Evolutionary conservation across 2,329 filamentous ascomycete genomes (phyloP).

Genomic region (Diaporthe amygdali): DNA sequence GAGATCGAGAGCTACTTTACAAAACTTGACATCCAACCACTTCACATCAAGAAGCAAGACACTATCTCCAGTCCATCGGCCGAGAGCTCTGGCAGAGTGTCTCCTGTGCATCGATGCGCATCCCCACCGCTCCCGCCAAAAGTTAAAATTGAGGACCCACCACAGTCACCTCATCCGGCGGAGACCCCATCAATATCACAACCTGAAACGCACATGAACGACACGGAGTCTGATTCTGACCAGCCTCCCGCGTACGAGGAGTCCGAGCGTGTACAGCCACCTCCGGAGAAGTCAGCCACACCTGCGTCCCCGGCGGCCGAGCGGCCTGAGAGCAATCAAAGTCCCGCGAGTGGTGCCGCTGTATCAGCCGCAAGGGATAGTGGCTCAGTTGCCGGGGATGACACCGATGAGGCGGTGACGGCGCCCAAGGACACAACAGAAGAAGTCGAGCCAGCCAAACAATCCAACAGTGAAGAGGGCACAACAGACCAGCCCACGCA

Average conservation of each 20-base stretch:
- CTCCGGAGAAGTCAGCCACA: constrained; percentile 16
- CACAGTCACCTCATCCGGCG: background rate
- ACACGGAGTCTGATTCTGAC: background rate
- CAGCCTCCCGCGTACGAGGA: constrained; percentile 24
- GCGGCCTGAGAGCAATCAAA: background rate
- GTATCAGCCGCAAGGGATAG: background rate
- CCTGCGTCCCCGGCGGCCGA: background rate
- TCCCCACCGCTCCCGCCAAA: constrained; percentile 24
- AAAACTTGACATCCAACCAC: constrained; percentile 18
- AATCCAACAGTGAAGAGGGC: background rate
- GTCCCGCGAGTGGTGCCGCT: background rate
- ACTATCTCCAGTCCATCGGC: background rate
- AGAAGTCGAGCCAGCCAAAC: background rate
- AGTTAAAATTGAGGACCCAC: constrained; percentile 14
- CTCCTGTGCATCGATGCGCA: constrained; percentile 6
- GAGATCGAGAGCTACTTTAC: constrained; percentile 24
- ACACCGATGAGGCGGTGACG: background rate
- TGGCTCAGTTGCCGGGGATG: background rate
- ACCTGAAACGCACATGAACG: background rate
- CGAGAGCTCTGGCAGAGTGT: background rate
- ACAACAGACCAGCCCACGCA: background rate
- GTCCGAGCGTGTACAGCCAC: background rate
- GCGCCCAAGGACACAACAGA: background rate
- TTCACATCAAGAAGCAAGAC: constrained; percentile 16
- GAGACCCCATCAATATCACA: background rate